phyloP scores from a whole-genome alignment of 495 filamentous ascomycete species.

The Pseudoneurospora amorphoporcata region DNA sequence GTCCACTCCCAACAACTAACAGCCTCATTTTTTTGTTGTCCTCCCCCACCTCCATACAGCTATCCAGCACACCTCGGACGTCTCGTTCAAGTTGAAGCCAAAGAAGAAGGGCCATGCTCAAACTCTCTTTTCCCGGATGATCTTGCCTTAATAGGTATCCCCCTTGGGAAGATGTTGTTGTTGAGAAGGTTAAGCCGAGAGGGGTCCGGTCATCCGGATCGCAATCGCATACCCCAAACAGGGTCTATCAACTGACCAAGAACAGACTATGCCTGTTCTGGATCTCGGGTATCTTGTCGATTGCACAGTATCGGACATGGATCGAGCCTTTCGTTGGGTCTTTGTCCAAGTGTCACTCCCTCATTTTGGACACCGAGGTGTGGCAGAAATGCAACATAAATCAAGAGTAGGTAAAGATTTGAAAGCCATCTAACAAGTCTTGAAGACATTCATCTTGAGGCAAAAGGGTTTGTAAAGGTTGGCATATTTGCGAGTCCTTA shows the following conservation, averaged over 20 bases:
- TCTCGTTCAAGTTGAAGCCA: constrained; percentile 37
- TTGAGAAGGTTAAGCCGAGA: not conserved
- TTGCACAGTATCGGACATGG: not conserved
- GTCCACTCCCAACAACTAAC: constrained; percentile 44
- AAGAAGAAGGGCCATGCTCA: constrained; percentile 54
- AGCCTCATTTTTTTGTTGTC: constrained; percentile 45
- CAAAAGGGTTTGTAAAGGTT: not conserved
- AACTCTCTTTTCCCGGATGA: constrained; percentile 25
- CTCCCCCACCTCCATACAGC: constrained; percentile 40
- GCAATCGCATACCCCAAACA: not conserved
- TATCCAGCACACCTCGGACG: constrained; percentile 42
- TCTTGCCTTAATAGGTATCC: not conserved
- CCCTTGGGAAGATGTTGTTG: not conserved
- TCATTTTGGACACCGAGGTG: not conserved
- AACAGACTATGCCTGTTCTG: not conserved
- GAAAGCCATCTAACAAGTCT: not conserved
- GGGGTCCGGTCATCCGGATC: not conserved
- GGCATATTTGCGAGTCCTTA: not conserved
- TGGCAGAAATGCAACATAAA: accelerated
- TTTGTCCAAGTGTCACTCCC: too few relatives aligned
- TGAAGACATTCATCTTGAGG: not conserved
- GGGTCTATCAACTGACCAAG: not conserved
- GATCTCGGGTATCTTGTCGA: not conserved
- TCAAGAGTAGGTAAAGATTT: not conserved
- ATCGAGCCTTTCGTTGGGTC: too few relatives aligned